Base-by-base conservation (phyloP, 371 early-diverging fungal genomes). In the Mucor racemosus region DNA sequence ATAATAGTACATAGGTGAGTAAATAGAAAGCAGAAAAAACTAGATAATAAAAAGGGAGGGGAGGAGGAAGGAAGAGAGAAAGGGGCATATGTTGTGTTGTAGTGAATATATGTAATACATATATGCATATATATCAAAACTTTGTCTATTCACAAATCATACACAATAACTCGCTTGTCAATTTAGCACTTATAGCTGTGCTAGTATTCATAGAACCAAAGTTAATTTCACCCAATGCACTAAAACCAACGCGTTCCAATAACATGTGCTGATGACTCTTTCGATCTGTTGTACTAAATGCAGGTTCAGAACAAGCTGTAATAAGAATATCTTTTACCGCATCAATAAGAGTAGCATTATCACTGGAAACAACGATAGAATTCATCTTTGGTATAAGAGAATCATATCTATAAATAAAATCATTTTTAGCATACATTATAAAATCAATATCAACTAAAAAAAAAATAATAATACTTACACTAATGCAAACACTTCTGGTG, bases 271-370 rank as follows among this genome's bases (percentile, higher is more conserved):
- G 78, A 1, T 73, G 76, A 21, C 70, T 64, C 5, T 70, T 71
- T 17, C 40, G 69, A 1, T 73, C 73, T 7, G 69, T 55, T 7
- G 58, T 66, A 26, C 75, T 68, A 39, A 86, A 77, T 8, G 77
- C 78, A 10, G 88, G 84, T 48, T 85, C 85, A 8, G 89, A 87
- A 19, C 90, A 85, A 35, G 91, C 89, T 0, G 91, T 88, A 56
- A 90, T 79, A n/a, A 91, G 76, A 69, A 94, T 92, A 2, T 83
- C 78, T 34, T 87, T 84, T 7, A 87, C 81, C 6, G 85, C 67
- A 11, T 83, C 79, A 19, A 85, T 59, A 15, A 86, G 48, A 5
- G 75, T 71, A 4, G 76, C 64, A 39, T 83, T 78, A 26, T 87
- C 80, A 60, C 78, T 82, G 7, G 75, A 76, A 31, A 77, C 65